Conservation (phyloP, 1,284 basidiomycete species). For the Microbotryum violaceum region DNA sequence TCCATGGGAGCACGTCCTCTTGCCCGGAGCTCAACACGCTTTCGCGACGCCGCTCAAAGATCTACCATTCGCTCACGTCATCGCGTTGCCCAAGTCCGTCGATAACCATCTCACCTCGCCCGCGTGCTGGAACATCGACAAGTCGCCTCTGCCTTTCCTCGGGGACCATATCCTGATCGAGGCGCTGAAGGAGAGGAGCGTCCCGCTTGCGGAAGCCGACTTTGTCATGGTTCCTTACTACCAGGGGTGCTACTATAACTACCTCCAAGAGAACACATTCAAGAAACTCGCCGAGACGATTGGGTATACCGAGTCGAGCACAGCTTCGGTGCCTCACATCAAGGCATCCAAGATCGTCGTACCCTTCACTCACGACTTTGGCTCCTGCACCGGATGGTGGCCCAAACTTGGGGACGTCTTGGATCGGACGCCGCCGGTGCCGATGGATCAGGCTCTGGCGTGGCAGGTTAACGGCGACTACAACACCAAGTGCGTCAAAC, state of each 20-base stretch:
- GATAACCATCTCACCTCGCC: constrained; percentile 30
- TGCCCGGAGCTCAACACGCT: constrained; percentile 30
- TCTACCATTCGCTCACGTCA: constrained; percentile 28
- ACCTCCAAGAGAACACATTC: constrained; percentile 39
- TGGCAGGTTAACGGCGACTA: constrained; percentile 37
- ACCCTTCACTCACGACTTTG: constrained; percentile 47
- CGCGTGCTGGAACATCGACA: constrained; percentile 31
- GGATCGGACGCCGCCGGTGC: constrained; percentile 31
- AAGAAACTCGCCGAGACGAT: constrained; percentile 38
- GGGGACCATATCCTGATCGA: constrained; percentile 33
- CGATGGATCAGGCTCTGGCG: constrained; percentile 34
- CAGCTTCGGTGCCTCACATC: constrained; percentile 32
- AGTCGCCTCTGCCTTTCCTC: constrained; percentile 28
- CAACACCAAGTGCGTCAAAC: constrained; percentile 34
- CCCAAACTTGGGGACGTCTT: constrained; percentile 32
- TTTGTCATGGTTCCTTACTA: constrained; percentile 45
- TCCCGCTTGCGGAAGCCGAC: constrained; percentile 43
- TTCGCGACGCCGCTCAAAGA: constrained; percentile 21
- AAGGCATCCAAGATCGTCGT: constrained; percentile 38
- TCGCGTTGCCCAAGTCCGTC: constrained; percentile 28
- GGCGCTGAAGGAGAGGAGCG: constrained; percentile 31
- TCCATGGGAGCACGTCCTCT: constrained; percentile 31
- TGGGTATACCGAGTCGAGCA: constrained; percentile 27
- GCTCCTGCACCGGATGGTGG: constrained; percentile 36
- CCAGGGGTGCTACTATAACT: constrained; percentile 42